Evolutionary conservation across 352 stramenopile species (phyloP).

Genomic region (Phytophthora uliginosa): DNA sequence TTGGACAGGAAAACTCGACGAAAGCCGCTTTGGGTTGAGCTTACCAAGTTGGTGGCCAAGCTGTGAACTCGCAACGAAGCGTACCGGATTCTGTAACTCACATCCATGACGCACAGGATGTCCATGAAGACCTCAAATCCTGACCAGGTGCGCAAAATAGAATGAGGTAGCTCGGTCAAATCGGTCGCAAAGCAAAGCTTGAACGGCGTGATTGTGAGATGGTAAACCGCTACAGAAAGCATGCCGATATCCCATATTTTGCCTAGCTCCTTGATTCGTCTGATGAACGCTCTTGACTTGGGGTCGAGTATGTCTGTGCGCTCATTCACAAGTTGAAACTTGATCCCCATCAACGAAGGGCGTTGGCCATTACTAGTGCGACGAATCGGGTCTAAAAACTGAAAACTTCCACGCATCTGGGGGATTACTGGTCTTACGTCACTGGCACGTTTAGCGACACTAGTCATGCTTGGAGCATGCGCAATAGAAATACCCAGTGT

Average conservation of each 20-base stretch:
- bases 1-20: conserved; percentile 32
- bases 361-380: conserved; percentile 21
- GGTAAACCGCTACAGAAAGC: conserved; percentile 58
- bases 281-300: conserved; percentile 49
- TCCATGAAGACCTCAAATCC: conserved; percentile 67
- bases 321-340: conserved; percentile 26
- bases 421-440: background rate
- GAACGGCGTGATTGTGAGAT: conserved; percentile 52
- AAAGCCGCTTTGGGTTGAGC: conserved; percentile 9
- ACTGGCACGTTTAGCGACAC: background rate
- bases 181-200: conserved; percentile 72
- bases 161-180: conserved; percentile 33
- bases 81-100: conserved; percentile 54
- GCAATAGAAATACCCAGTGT: background rate
- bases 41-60: conserved; percentile 17
- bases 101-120: conserved; percentile 52
- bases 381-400: conserved; percentile 14
- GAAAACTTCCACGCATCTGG: conserved; percentile 19
- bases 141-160: conserved; percentile 49
- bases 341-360: background rate
- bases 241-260: conserved; percentile 65
- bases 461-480: background rate
- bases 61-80: conserved; percentile 35
- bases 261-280: conserved; percentile 46
- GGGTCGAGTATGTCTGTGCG: conserved; percentile 23